Conservation (phyloP, 1,284 basidiomycete genomes). For the Pseudozyma sp. region DNA sequence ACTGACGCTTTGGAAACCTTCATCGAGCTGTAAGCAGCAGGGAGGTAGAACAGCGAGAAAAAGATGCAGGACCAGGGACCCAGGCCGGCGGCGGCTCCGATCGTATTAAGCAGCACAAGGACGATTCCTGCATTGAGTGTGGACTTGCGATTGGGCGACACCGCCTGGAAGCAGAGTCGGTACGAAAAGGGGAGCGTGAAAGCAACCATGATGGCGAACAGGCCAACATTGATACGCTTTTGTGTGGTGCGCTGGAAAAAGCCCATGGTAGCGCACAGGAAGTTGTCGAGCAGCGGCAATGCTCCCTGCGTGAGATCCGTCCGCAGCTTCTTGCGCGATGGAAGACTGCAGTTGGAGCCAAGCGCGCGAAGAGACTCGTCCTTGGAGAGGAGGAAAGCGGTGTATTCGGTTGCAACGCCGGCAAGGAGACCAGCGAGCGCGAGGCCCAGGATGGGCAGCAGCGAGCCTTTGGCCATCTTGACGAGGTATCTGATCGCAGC, state of each 20-base stretch:
- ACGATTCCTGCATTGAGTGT: constrained; percentile 28
- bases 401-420: constrained; percentile 25
- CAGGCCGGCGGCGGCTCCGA: constrained; percentile 37
- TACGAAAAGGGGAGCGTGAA: constrained; percentile 28
- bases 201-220: constrained; percentile 38
- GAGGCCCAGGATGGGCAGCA: constrained; percentile 31
- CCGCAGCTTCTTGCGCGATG: constrained; percentile 36
- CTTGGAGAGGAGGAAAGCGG: constrained; percentile 18
- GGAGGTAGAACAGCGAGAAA: constrained; percentile 26
- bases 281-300: constrained; percentile 38
- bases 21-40: constrained; percentile 33
- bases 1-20: constrained; percentile 39
- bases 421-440: constrained; percentile 34
- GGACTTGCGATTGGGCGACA: constrained; percentile 50
- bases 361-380: constrained; percentile 25
- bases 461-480: constrained; percentile 34
- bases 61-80: constrained; percentile 40
- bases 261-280: constrained; percentile 44
- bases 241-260: constrained; percentile 31
- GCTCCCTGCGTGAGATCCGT: constrained; percentile 43
- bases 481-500: neutral
- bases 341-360: constrained; percentile 18
- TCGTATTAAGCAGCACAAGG: constrained; percentile 33
- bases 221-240: constrained; percentile 40
- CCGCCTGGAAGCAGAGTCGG: constrained; percentile 48